These are phyloP conservation scores for Sphagnum magellanicum DNA, from an alignment of 228 moss, liverwort and hornwort species.

Conservation along the genomic window DNA sequence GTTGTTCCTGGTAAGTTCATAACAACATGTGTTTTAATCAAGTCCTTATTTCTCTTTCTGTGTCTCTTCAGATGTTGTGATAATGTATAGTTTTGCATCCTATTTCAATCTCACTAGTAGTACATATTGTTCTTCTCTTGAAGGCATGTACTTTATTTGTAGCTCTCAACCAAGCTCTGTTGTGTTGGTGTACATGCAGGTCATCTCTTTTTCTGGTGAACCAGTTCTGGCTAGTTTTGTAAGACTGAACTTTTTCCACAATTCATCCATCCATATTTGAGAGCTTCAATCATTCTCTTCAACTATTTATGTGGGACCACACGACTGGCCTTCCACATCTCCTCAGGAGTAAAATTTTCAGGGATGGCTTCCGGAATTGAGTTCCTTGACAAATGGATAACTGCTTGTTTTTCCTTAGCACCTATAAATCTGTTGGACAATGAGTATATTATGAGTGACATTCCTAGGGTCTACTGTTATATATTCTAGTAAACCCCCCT, in stretches of 20 bases:
- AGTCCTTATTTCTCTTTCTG: background rate
- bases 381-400: background rate
- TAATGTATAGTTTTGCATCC: background rate
- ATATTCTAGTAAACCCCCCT: too few relatives aligned
- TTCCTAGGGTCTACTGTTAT: too few relatives aligned
- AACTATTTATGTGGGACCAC: too few relatives aligned
- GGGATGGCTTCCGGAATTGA: background rate
- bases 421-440: background rate
- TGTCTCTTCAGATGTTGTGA: conserved; percentile 2
- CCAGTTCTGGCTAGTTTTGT: background rate
- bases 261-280: conserved; percentile 6
- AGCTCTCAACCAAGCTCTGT: background rate
- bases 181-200: conserved; percentile 49
- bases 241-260: background rate
- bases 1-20: conserved; percentile 81
- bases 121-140: background rate
- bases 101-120: background rate
- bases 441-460: background rate
- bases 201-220: conserved; percentile 77
- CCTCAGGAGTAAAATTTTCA: conserved; percentile 1
- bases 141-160: background rate
- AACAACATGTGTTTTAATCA: too few relatives aligned
- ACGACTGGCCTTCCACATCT: too few relatives aligned
- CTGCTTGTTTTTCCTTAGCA: background rate
- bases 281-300: background rate